phyloP scores from a whole-genome alignment of 768 basidiomycete genomes.

The Kwoniella mangroviensis region DNA sequence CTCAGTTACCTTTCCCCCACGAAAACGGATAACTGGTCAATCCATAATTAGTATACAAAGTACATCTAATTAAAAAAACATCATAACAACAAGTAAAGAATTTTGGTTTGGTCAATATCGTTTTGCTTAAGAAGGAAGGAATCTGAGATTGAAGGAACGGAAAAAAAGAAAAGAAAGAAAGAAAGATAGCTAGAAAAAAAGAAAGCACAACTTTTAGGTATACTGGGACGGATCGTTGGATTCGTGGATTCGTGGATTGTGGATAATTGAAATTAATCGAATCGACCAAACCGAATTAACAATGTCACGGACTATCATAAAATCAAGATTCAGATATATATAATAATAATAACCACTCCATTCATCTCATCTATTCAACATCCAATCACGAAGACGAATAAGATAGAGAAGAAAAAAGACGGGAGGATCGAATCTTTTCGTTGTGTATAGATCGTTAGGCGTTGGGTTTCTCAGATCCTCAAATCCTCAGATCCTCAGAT shows the following conservation, averaged over 20 bases:
- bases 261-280: neutral
- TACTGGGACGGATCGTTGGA: neutral
- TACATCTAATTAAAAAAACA: neutral
- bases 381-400: no score
- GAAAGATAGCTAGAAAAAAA: no score
- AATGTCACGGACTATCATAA: neutral
- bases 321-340: neutral
- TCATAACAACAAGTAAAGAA: no score
- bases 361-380: neutral
- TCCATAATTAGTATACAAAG: neutral
- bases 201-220: neutral
- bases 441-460: neutral
- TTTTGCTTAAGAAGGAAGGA: no score
- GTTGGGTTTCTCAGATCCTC: no score
- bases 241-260: no score
- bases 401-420: no score
- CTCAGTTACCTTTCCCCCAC: no score
- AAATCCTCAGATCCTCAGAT: no score
- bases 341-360: neutral
- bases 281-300: neutral
- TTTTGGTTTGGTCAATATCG: no score
- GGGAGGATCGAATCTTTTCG: neutral
- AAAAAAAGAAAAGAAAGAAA: no score
- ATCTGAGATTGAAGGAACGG: no score
- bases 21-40: neutral